Conservation (phyloP, 495 filamentous ascomycete species). For the Aspergillus affinis region DNA sequence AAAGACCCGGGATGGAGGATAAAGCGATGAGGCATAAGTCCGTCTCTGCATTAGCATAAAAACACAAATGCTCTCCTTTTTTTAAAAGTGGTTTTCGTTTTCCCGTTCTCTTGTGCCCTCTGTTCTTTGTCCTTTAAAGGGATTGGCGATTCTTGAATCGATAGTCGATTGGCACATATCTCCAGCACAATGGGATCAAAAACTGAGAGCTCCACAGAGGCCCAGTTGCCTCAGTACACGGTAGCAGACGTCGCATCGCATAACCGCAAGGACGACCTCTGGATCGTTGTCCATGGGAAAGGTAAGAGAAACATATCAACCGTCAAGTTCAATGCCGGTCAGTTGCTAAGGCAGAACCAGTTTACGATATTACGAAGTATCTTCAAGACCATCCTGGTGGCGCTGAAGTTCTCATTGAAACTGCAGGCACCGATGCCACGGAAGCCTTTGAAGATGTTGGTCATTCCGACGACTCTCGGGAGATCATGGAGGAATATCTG, state of each 20-base stretch:
- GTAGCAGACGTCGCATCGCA: slow-evolving; percentile 47
- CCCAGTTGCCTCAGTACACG: slow-evolving; percentile 31
- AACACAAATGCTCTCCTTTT: too few species aligned
- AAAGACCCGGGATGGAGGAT: too few species aligned
- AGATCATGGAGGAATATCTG: slow-evolving; percentile 11
- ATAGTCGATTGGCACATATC: too few species aligned
- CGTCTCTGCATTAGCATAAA: too few species aligned
- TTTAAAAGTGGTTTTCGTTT: too few species aligned
- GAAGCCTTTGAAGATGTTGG: slow-evolving; percentile 52
- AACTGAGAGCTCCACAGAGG: slow-evolving; percentile 9
- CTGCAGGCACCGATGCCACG: slow-evolving; percentile 53
- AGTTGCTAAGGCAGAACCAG: slow-evolving; percentile 28
- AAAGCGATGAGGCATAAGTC: too few species aligned
- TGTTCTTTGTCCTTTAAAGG: too few species aligned
- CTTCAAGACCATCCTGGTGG: slow-evolving; percentile 57
- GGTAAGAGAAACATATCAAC: slow-evolving; percentile 29
- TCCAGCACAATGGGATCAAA: too few species aligned
- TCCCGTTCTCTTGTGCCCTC: too few species aligned
- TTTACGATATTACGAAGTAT: slow-evolving; percentile 53
- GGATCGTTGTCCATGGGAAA: slow-evolving; percentile 54
- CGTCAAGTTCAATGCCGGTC: slow-evolving; percentile 9
- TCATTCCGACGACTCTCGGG: slow-evolving; percentile 32
- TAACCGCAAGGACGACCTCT: slow-evolving; percentile 45
- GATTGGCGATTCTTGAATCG: too few species aligned
- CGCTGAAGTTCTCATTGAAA: slow-evolving; percentile 44